Evolutionary conservation across 306 rosid species (phyloP).

Genomic region (Corylus americana): DNA sequence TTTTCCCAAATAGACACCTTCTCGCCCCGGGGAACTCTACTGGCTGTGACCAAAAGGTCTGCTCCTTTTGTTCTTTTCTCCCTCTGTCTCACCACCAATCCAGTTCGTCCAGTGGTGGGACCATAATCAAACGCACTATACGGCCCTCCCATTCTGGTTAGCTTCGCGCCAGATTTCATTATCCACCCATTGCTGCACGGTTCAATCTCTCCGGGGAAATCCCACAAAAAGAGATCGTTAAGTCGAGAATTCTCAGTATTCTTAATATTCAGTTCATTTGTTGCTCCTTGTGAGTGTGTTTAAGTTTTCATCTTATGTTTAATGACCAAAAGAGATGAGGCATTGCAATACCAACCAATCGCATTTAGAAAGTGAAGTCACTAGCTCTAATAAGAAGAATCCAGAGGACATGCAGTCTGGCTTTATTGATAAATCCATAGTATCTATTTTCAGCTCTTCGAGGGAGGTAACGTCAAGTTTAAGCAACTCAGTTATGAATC

Average conservation of each 20-base stretch:
- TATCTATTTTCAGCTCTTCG: slow-evolving; percentile 30
- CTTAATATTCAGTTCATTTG: too few species aligned
- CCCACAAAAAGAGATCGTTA: too few species aligned
- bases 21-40: slow-evolving; percentile 26
- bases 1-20: slow-evolving; percentile 33
- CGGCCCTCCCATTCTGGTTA: neutral
- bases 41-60: slow-evolving; percentile 40
- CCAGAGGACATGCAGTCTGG: slow-evolving; percentile 38
- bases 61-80: slow-evolving; percentile 19
- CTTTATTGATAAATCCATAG: slow-evolving; percentile 36
- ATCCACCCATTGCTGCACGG: neutral
- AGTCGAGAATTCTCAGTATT: too few species aligned
- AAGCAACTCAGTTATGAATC: slow-evolving; percentile 15
- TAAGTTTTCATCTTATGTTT: too few species aligned
- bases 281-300: too few species aligned
- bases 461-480: slow-evolving; percentile 30
- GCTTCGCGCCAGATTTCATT: neutral
- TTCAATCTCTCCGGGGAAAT: neutral
- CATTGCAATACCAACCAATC: slow-evolving; percentile 31
- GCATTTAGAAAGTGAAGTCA: slow-evolving; percentile 33
- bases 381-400: slow-evolving; percentile 26
- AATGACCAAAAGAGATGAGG: slow-evolving; percentile 29
- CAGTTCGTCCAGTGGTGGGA: slow-evolving; percentile 4
- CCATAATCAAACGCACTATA: neutral
- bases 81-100: slow-evolving; percentile 15